Conservation (phyloP, 257 asterid species). For the Nicotiana tabacum region DNA sequence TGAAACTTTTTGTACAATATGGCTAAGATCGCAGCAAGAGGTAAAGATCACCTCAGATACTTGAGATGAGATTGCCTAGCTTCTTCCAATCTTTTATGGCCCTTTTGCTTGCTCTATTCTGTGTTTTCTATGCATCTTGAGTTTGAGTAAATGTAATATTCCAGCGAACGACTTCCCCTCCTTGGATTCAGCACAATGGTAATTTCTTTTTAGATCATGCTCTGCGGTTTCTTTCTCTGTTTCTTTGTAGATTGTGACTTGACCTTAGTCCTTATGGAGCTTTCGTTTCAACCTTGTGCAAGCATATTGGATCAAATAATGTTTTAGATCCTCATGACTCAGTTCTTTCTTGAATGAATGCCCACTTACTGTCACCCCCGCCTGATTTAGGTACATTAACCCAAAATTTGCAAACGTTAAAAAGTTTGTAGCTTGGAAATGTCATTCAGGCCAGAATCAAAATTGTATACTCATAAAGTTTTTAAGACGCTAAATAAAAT, state of each 20-base stretch:
- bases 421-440: not conserved
- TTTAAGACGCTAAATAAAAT: not conserved
- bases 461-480: not conserved
- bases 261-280: not conserved
- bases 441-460: not conserved
- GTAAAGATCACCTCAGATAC: not conserved
- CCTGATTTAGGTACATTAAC: not conserved
- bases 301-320: not conserved
- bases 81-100: not conserved
- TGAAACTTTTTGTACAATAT: slow-evolving; percentile 15
- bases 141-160: slow-evolving; percentile 11
- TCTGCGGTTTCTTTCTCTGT: not conserved
- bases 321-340: not conserved
- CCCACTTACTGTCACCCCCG: not conserved
- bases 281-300: not conserved
- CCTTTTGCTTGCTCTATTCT: not conserved
- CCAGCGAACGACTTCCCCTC: not conserved
- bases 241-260: not conserved
- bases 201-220: not conserved
- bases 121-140: not conserved
- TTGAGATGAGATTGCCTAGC: not conserved
- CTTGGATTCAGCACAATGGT: not conserved
- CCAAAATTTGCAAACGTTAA: not conserved
- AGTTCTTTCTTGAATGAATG: not conserved
- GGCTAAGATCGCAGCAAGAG: not conserved